phyloP scores from a whole-genome alignment of 106 monocot genomes.

The Dendrobium officinale region DNA sequence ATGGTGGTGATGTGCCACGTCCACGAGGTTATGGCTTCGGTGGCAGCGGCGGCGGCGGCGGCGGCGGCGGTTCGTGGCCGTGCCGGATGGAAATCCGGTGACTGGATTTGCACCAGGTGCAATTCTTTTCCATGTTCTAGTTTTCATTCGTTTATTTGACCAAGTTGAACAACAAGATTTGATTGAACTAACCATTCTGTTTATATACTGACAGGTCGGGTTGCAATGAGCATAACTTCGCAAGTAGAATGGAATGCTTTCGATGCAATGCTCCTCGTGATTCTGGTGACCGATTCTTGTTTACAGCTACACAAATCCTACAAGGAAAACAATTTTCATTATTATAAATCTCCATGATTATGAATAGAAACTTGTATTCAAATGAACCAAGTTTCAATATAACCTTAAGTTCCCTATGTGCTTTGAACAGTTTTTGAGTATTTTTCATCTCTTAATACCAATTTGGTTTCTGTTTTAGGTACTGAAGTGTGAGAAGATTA shows the following conservation, averaged over 20 bases:
- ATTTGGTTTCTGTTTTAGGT: slow-evolving; percentile 1
- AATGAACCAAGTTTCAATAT: neutral
- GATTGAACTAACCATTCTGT: neutral
- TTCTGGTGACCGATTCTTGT: slow-evolving; percentile 25
- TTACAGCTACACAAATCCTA: neutral
- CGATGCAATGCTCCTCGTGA: slow-evolving; percentile 71
- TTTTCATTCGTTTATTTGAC: neutral
- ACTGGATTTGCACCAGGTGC: slow-evolving; percentile 97
- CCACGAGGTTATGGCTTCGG: slow-evolving; percentile 27
- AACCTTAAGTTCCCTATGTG: neutral
- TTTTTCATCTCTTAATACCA: neutral
- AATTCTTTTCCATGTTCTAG: neutral
- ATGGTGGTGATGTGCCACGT: slow-evolving; percentile 20
- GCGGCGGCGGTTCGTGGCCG: slow-evolving; percentile 33
- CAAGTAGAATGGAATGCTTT: slow-evolving; percentile 78
- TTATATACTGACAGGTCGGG: slow-evolving; percentile 35
- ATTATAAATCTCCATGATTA: no score
- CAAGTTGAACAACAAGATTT: neutral
- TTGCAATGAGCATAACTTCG: slow-evolving; percentile 82
- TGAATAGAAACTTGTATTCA: neutral
- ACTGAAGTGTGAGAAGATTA: slow-evolving; percentile 11
- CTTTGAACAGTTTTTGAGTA: neutral
- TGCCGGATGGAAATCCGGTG: slow-evolving; percentile 82
- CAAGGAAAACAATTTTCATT: no score
- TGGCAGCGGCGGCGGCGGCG: slow-evolving; percentile 11